Conservation (phyloP, 2,329 filamentous ascomycete species). For the Cordyceps farinosa region DNA sequence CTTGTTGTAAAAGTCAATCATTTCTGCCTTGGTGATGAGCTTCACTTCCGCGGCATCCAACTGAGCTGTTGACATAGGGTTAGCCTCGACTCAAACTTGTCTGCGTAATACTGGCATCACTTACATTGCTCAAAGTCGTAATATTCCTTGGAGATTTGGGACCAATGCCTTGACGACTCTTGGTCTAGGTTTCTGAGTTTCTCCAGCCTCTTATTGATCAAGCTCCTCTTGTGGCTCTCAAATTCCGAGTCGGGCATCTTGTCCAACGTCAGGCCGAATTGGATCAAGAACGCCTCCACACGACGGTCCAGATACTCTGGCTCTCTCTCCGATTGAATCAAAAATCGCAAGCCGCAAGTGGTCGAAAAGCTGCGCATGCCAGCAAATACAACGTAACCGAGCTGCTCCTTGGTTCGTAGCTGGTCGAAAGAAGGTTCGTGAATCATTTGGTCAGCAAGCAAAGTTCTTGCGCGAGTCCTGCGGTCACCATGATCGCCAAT, state of each 20-base stretch:
- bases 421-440: conserved; percentile 95
- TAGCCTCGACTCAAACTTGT: conserved; percentile 16
- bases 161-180: conserved; percentile 80
- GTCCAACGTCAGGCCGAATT: conserved; percentile 62
- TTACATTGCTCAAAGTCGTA: conserved; percentile 86
- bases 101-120: conserved; percentile 27
- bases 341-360: conserved; percentile 79
- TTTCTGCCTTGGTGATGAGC: conserved; percentile 70
- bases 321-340: conserved; percentile 89
- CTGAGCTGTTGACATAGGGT: conserved; percentile 49
- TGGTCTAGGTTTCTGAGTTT: conserved; percentile 89
- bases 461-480: conserved; percentile 67
- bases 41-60: conserved; percentile 74
- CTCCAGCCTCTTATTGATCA: conserved; percentile 82
- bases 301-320: conserved; percentile 80
- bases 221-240: conserved; percentile 83
- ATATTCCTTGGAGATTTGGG: conserved; percentile 77
- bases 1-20: conserved; percentile 73
- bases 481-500: conserved; percentile 67
- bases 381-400: conserved; percentile 94
- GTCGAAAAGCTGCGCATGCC: conserved; percentile 69
- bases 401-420: conserved; percentile 91
- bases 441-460: conserved; percentile 83
- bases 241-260: conserved; percentile 82
- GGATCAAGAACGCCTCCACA: conserved; percentile 77